These are phyloP conservation scores for Pyrenopolyporus hunteri DNA, from an alignment of 495 filamentous ascomycete species.

Conservation along the genomic window DNA sequence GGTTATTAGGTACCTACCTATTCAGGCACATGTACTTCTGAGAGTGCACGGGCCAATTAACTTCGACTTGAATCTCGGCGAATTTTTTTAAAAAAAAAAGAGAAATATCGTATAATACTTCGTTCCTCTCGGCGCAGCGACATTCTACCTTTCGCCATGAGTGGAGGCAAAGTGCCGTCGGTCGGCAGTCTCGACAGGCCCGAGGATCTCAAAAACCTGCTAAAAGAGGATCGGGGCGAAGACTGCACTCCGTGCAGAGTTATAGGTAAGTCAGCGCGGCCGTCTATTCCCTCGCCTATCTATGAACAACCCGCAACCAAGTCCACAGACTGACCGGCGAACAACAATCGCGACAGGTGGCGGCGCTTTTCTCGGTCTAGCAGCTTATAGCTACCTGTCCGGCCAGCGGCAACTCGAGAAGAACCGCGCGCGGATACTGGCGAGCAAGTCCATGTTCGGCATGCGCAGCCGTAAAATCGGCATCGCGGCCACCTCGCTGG, in stretches of 20 bases:
- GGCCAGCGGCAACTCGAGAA: constrained; percentile 76
- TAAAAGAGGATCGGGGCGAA: constrained; percentile 67
- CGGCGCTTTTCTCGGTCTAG: constrained; percentile 86
- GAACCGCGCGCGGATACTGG: constrained; percentile 71
- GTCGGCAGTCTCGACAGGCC: constrained; percentile 55
- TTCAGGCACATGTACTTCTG: no score
- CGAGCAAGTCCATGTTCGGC: constrained; percentile 74
- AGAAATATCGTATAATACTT: neutral
- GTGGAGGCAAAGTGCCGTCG: constrained; percentile 47
- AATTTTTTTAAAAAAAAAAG: constrained; percentile 7
- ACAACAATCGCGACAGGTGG: constrained; percentile 63
- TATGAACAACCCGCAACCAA: no score
- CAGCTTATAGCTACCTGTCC: constrained; percentile 82
- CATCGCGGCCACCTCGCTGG: constrained; percentile 72
- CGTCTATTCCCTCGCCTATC: neutral
- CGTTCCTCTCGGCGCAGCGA: neutral
- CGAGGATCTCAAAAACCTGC: constrained; percentile 57
- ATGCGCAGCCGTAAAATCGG: constrained; percentile 73
- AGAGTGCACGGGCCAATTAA: constrained; percentile 11
- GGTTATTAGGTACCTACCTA: no score
- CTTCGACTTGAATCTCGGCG: neutral
- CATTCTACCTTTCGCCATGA: constrained; percentile 42
- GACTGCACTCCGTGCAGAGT: constrained; percentile 74
- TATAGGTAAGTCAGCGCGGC: constrained; percentile 59
- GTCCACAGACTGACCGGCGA: no score